phyloP scores from a whole-genome alignment of 371 early-diverging fungal species.

The Rhizopus sp. region DNA sequence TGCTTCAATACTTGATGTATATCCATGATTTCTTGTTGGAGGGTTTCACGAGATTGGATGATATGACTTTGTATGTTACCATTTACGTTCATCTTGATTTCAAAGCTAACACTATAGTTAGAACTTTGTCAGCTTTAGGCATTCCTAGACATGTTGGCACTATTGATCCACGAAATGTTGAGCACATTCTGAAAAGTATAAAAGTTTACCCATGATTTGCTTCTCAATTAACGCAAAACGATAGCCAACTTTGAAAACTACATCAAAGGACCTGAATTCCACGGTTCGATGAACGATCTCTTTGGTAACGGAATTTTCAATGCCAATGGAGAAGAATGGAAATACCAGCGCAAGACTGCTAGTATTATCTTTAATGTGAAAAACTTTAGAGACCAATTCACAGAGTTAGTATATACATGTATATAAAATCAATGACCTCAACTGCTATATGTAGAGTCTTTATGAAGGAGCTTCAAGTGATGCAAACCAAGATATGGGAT shows the following conservation, averaged over 20 bases:
- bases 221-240: constrained; percentile 1
- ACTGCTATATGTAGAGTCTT: constrained; percentile 35
- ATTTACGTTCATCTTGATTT: not conserved
- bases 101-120: not conserved
- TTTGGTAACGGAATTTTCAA: constrained; percentile 79
- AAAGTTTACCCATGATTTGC: constrained; percentile 1
- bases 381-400: constrained; percentile 71
- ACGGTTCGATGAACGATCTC: constrained; percentile 38
- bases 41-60: constrained; percentile 19
- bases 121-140: constrained; percentile 20
- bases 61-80: constrained; percentile 20
- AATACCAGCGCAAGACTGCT: constrained; percentile 68
- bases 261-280: constrained; percentile 50
- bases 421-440: too few relatives aligned
- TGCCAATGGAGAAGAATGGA: constrained; percentile 69
- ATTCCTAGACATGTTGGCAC: constrained; percentile 19
- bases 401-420: constrained; percentile 32
- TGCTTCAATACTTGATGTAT: constrained; percentile 14
- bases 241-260: constrained; percentile 62
- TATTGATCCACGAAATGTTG: constrained; percentile 22
- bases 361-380: constrained; percentile 71
- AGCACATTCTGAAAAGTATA: constrained; percentile 15
- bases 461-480: constrained; percentile 42
- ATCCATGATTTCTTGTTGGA: constrained; percentile 28
- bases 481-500: constrained; percentile 28